These are phyloP conservation scores for Emergomyces pasteurianus DNA, from an alignment of 2,329 filamentous ascomycete species.

Conservation along the genomic window DNA sequence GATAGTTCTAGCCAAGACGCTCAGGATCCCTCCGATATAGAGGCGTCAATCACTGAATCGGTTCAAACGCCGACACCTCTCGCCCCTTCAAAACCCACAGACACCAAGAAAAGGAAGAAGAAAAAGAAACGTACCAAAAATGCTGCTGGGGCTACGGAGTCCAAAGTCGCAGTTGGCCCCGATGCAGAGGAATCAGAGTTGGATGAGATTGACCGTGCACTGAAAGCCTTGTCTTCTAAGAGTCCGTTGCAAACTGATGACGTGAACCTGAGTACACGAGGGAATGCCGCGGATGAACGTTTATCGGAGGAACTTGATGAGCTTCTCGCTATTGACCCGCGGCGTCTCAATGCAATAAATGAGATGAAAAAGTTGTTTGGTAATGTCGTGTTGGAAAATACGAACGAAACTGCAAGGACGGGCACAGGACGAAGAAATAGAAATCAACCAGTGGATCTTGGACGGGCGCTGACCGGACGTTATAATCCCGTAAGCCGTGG, in stretches of 20 bases:
- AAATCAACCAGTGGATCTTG: slow-evolving; percentile 39
- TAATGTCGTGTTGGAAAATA: slow-evolving; percentile 47
- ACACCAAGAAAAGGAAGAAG: slow-evolving; percentile 53
- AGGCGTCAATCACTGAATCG: slow-evolving; percentile 12
- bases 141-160: slow-evolving; percentile 15
- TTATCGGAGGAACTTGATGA: slow-evolving; percentile 34
- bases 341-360: slow-evolving; percentile 72
- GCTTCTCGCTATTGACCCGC: slow-evolving; percentile 51
- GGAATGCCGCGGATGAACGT: background rate
- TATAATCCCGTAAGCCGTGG: slow-evolving; percentile 44
- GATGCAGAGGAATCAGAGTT: slow-evolving; percentile 24
- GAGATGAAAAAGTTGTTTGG: slow-evolving; percentile 78
- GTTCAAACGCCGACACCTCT: slow-evolving; percentile 6
- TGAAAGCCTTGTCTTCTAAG: slow-evolving; percentile 46
- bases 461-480: slow-evolving; percentile 43
- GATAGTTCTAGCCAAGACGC: slow-evolving; percentile 27
- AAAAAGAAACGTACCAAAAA: slow-evolving; percentile 40
- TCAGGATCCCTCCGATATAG: slow-evolving; percentile 23
- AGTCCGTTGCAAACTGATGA: slow-evolving; percentile 10
- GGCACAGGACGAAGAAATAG: slow-evolving; percentile 42
- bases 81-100: slow-evolving; percentile 38
- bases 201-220: slow-evolving; percentile 56
- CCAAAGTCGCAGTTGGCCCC: slow-evolving; percentile 5
- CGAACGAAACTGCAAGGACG: slow-evolving; percentile 40
- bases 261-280: background rate